Conservation (phyloP, 1,284 basidiomycete genomes). For the Sparassis latifolia region DNA sequence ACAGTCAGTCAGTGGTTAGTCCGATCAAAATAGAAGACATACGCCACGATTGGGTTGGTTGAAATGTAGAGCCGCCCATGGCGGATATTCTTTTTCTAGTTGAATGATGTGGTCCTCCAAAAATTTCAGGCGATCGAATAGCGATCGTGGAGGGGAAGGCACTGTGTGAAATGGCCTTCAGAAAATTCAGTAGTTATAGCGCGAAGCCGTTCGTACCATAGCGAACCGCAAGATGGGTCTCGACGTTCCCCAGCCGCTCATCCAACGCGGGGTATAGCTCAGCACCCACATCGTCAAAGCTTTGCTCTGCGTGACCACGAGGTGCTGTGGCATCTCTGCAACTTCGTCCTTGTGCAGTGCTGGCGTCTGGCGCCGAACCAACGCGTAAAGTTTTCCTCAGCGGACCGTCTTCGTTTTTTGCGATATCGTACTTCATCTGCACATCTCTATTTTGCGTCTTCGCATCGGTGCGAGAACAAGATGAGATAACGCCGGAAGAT, state of each 20-base stretch:
- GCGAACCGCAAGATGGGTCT: conserved; percentile 61
- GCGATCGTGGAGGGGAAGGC: conserved; percentile 56
- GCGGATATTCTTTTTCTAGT: conserved; percentile 72
- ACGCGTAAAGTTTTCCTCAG: conserved; percentile 48
- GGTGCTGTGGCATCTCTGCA: too few relatives aligned
- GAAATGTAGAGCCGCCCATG: conserved; percentile 79
- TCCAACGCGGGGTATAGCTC: conserved; percentile 51
- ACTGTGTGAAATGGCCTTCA: conserved; percentile 27
- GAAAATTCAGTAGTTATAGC: not conserved
- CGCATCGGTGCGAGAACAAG: conserved; percentile 69
- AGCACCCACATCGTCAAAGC: conserved; percentile 9
- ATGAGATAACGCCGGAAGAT: conserved; percentile 25
- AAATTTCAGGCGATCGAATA: conserved; percentile 57
- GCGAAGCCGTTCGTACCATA: conserved; percentile 46
- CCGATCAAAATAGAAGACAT: conserved; percentile 24
- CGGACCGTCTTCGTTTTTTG: conserved; percentile 72
- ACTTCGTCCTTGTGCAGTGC: conserved; percentile 10
- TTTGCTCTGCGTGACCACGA: conserved; percentile 13
- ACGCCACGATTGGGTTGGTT: conserved; percentile 75
- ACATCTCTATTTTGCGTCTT: conserved; percentile 61
- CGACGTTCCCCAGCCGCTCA: conserved; percentile 56
- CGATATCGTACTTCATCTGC: conserved; percentile 80
- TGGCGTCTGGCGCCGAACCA: not conserved
- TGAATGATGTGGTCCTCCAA: conserved; percentile 70
- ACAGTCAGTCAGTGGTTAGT: not conserved